Evolutionary conservation across 257 asterid genomes (phyloP), one percentile per base, ranked within the genome.

Genomic region (Solanum neorickii): DNA sequence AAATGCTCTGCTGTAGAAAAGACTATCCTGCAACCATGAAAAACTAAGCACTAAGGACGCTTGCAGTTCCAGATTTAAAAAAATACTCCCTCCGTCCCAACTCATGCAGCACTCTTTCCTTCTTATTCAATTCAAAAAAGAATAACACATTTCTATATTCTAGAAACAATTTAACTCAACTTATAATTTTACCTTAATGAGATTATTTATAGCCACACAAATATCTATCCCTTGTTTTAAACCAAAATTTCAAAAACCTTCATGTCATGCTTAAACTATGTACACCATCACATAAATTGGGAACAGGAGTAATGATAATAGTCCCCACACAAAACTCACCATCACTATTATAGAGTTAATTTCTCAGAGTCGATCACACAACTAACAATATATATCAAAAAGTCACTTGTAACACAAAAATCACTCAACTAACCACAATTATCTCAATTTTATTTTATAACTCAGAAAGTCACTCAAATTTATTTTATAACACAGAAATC

Each of bases 1-100:
- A 91, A 94, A 94, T 69, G 98, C 99, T 88, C 94, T 91, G 68
- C 96, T 91, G 87, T 87, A 89, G 78, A 72, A 76, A 91, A 95
- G 89, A 87, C 87, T 83, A 42, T 94, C 98, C 98, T 94, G 97
- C 89, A 94, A 90, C 25, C 7, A 31, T 37, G 23, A 42, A 86
- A 74, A 75, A 23, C 25, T 33, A n/a, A 23, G 31, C 23, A 29
- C 29, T 84, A n/a, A 83, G 73, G 16, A 8, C 16, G 2, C 68
- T n/a, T 84, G 52, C 13, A 2, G 35, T 15, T 68, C n/a, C 1
- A 11, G 21, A 9, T 86, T 15, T 10, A 68, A 14, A 46, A 46
- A 29, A 42, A 10, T n/a, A 84, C 33, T 23, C 33, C 86, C 33
- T 41, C 20, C 8, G 5, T 25, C 47, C 78, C 27, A 66, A 46